Evolutionary conservation across 1,284 basidiomycete genomes (phyloP).

Genomic region (Peniophora sp.): DNA sequence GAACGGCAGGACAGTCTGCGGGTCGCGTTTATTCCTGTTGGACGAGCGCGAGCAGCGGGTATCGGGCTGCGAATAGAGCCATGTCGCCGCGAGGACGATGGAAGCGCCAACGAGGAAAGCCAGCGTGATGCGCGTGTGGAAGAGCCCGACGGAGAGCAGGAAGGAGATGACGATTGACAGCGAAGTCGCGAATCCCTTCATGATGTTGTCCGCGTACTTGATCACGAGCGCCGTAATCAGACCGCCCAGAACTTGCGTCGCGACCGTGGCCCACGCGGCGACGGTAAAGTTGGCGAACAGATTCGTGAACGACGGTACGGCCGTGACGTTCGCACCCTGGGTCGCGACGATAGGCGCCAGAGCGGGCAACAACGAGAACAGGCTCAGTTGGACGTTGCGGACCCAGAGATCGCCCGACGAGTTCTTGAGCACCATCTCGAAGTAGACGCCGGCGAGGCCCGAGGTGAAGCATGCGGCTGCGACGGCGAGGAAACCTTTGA

Average conservation of each 20-base stretch:
- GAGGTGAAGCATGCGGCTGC: slow-evolving; percentile 91
- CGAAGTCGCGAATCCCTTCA: slow-evolving; percentile 92
- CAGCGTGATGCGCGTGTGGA: slow-evolving; percentile 81
- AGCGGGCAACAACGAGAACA: slow-evolving; percentile 90
- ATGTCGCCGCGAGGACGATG: slow-evolving; percentile 82
- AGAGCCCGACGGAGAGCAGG: slow-evolving; percentile 81
- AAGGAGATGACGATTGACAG: slow-evolving; percentile 92
- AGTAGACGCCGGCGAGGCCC: slow-evolving; percentile 97
- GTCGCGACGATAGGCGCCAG: slow-evolving; percentile 75
- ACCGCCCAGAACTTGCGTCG: slow-evolving; percentile 85
- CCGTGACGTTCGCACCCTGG: slow-evolving; percentile 15
- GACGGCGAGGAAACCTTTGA: slow-evolving; percentile 85
- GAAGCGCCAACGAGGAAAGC: slow-evolving; percentile 78
- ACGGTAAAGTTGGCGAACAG: slow-evolving; percentile 76
- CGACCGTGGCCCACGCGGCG: slow-evolving; percentile 89
- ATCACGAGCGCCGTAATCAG: slow-evolving; percentile 84
- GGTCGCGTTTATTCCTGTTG: slow-evolving; percentile 1
- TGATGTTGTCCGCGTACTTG: slow-evolving; percentile 84
- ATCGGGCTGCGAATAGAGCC: slow-evolving; percentile 76
- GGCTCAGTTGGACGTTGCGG: slow-evolving; percentile 91
- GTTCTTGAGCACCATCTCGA: slow-evolving; percentile 95
- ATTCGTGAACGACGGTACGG: slow-evolving; percentile 24
- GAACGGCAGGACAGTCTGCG: slow-evolving; percentile 6
- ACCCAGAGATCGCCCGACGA: slow-evolving; percentile 90
- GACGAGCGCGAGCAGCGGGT: slow-evolving; percentile 11